Conservation (phyloP, 169 alveolate species). For the Plasmodium yoelii region DNA sequence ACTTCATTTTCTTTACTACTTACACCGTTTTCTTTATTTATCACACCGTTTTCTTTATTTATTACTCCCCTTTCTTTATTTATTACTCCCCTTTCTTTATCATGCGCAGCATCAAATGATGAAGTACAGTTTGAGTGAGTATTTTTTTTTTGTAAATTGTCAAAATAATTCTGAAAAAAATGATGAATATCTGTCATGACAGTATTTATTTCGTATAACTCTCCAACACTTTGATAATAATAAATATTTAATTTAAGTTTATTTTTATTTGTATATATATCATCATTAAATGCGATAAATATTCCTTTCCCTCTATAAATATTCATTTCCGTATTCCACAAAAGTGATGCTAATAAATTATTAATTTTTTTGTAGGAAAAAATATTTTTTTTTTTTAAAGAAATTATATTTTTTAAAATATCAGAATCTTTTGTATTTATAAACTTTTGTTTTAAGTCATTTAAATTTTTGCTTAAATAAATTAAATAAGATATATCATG, state of each 20-base stretch:
- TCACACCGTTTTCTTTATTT: too few relatives aligned
- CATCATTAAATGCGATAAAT: slow-evolving; percentile 73
- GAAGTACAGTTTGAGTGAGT: neutral
- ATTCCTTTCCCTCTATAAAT: slow-evolving; percentile 74
- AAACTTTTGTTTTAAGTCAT: slow-evolving; percentile 21
- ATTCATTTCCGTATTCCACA: slow-evolving; percentile 35
- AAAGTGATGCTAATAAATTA: slow-evolving; percentile 32
- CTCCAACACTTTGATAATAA: slow-evolving; percentile 77
- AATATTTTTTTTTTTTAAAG: slow-evolving; percentile 32
- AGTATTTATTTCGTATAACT: slow-evolving; percentile 47
- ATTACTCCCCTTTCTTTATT: too few relatives aligned
- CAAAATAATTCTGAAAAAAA: slow-evolving; percentile 28
- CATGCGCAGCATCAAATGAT: neutral
- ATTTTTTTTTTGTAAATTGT: neutral
- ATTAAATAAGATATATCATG: slow-evolving; percentile 26
- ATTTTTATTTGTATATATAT: slow-evolving; percentile 35
- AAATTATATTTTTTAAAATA: slow-evolving; percentile 32
- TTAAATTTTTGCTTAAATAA: slow-evolving; percentile 33
- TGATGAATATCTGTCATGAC: slow-evolving; percentile 49
- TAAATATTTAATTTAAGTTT: slow-evolving; percentile 59
- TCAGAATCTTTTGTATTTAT: slow-evolving; percentile 11
- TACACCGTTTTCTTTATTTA: neutral
- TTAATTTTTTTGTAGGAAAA: slow-evolving; percentile 73
- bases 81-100: too few relatives aligned
- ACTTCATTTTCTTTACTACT: neutral